Evolutionary conservation across 2,329 filamentous ascomycete species (phyloP), one percentile per base, ranked within the genome.

Genomic region (Claviceps purpurea): DNA sequence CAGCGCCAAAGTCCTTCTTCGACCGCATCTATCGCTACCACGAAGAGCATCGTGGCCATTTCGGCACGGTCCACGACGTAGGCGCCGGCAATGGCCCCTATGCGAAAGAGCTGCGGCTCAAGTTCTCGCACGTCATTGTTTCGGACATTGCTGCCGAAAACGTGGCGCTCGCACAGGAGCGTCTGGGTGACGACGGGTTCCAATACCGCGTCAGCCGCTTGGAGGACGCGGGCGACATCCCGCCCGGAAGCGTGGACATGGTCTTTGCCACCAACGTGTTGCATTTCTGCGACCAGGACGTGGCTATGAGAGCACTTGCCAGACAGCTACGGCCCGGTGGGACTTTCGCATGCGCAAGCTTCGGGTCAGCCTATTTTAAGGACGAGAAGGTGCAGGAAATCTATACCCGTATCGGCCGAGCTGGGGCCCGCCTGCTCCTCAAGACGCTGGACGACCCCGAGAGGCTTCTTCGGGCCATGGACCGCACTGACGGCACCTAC

Each of bases 21-120:
- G 49, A 57, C 16, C 54, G 57, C 4, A 55, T 63, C 24, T 62
- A 57, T 53, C 38, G 41, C 39, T 63, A 63, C 45, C 61, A 64
- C 42, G 41, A 44, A 16, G 41, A 16, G 2, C 55, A 62, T 18
- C 49, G 53, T 34, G 46, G 50, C 14, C 20, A 13, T 2, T 54
- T 55, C 24, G 57, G 55, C 40, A 52, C 53, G 7, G 57, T 50
- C 1, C 60, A 62, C 48, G 60, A 62, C 34, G 56, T 56, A 16
- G 59, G 61, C 6, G 61, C 60, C 1, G 61, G 61, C 4, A 56
- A 57, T 44, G 61, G 58, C 1, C 54, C 57, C 6, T 57, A 58
- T 18, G 53, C 60, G 1, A 16, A 41, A 7, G 43, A 51, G 22
- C 52, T 62, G 13, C 54, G 56, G 4, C 42, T 52, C 14, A 51